Evolutionary conservation across 805 yeast species (phyloP).

Genomic region (Hanseniaspora nectarophila): DNA sequence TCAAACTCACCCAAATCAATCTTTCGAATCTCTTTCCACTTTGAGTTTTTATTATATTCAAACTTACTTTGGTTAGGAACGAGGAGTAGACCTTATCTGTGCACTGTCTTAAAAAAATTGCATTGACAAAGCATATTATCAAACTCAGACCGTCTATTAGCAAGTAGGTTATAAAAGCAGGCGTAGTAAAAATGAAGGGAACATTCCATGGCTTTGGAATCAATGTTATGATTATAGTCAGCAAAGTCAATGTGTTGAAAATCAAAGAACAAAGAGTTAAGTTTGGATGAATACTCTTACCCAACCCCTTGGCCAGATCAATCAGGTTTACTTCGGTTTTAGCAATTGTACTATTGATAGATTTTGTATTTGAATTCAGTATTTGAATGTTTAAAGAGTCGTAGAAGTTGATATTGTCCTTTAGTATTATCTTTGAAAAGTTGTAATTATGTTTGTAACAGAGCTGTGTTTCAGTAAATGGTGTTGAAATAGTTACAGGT

Average conservation of each 20-base stretch:
- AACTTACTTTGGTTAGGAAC: conserved; percentile 5
- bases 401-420: conserved; percentile 19
- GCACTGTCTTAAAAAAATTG: conserved; percentile 3
- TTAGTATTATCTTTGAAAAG: conserved; percentile 8
- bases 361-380: conserved; percentile 24
- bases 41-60: conserved; percentile 4
- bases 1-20: not conserved
- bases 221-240: not conserved
- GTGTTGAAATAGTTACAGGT: conserved; percentile 19
- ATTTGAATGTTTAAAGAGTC: conserved; percentile 23
- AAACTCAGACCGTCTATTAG: not conserved
- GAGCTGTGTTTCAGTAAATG: conserved; percentile 18
- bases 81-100: not conserved
- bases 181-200: not conserved
- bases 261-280: conserved; percentile 1
- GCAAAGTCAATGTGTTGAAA: not conserved
- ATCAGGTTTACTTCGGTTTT: conserved; percentile 19
- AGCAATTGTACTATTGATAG: conserved; percentile 32
- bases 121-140: not conserved
- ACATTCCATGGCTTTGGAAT: conserved; percentile 4
- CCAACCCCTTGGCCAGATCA: conserved; percentile 31
- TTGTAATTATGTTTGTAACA: conserved; percentile 24
- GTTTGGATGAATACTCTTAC: conserved; percentile 4
- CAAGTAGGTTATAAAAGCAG: conserved; percentile 1
- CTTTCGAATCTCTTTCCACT: not conserved